Conservation (phyloP, 139 green algal species). For the Raphidocelis subcapitata region DNA sequence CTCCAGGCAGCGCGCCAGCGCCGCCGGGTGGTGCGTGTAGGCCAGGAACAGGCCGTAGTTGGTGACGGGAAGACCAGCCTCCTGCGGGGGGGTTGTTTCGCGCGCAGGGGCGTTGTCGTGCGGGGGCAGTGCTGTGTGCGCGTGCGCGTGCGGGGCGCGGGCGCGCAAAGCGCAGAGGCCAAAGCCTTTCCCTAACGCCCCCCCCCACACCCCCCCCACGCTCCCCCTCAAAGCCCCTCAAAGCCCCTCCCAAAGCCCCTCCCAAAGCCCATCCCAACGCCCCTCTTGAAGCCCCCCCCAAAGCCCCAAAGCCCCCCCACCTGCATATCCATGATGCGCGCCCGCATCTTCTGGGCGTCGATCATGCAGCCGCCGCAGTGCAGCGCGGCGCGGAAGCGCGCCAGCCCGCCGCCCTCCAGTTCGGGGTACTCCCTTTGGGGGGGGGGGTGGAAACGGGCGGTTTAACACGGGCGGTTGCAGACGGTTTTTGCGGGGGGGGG, state of each 20-base stretch:
- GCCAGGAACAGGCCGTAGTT: slow-evolving; percentile 68
- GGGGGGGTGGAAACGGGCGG: background rate
- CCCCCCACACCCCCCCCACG: too few relatives aligned
- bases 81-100: background rate
- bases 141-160: too few relatives aligned
- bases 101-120: too few relatives aligned
- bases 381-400: slow-evolving; percentile 37
- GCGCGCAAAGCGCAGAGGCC: too few relatives aligned
- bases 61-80: slow-evolving; percentile 47
- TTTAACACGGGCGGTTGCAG: background rate
- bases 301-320: background rate
- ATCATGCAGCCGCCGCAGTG: slow-evolving; percentile 69
- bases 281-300: background rate
- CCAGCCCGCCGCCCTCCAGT: slow-evolving; percentile 25
- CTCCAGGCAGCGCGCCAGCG: slow-evolving; percentile 37
- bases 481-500: background rate
- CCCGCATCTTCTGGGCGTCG: slow-evolving; percentile 57
- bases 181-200: too few relatives aligned
- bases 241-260: too few relatives aligned
- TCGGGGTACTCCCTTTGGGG: slow-evolving; percentile 33
- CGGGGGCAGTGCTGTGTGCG: background rate
- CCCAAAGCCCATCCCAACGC: background rate
- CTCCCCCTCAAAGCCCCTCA: too few relatives aligned
- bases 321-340: too few relatives aligned
- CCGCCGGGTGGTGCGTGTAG: slow-evolving; percentile 26